Conservation (phyloP, 306 rosid species). For the Canavalia ensiformis region DNA sequence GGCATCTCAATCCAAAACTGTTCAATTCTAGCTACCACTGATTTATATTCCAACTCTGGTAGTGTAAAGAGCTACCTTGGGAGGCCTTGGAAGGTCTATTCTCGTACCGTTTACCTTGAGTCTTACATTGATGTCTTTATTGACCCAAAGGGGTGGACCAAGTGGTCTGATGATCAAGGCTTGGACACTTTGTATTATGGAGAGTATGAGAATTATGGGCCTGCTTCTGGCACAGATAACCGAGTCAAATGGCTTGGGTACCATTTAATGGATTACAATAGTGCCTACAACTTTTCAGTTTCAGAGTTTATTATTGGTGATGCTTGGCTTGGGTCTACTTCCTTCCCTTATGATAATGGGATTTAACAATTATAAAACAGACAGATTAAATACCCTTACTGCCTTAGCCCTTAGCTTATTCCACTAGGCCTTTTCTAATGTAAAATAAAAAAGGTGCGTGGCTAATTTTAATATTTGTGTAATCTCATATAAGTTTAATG, state of each 20-base stretch:
- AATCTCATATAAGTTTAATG: not conserved
- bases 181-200: conserved; percentile 75
- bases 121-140: conserved; percentile 71
- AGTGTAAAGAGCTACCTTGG: conserved; percentile 75
- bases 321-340: conserved; percentile 78
- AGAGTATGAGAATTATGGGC: conserved; percentile 75
- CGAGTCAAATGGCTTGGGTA: conserved; percentile 73
- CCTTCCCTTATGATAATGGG: conserved; percentile 78
- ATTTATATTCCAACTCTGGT: conserved; percentile 49
- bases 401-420: conserved; percentile 23
- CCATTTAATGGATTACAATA: conserved; percentile 67
- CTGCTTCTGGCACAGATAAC: conserved; percentile 64
- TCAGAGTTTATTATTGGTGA: conserved; percentile 68
- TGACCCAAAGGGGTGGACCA: conserved; percentile 71
- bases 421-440: conserved; percentile 1
- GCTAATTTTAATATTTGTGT: not conserved
- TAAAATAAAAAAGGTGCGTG: not conserved
- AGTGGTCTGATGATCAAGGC: conserved; percentile 58
- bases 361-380: conserved; percentile 43
- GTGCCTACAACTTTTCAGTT: conserved; percentile 71
- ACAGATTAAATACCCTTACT: not conserved
- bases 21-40: conserved; percentile 63
- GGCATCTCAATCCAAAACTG: conserved; percentile 88
- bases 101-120: conserved; percentile 66
- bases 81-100: conserved; percentile 74